Evolutionary conservation across 2,329 filamentous ascomycete species (phyloP).

Genomic region (Scytalidium lignicola): DNA sequence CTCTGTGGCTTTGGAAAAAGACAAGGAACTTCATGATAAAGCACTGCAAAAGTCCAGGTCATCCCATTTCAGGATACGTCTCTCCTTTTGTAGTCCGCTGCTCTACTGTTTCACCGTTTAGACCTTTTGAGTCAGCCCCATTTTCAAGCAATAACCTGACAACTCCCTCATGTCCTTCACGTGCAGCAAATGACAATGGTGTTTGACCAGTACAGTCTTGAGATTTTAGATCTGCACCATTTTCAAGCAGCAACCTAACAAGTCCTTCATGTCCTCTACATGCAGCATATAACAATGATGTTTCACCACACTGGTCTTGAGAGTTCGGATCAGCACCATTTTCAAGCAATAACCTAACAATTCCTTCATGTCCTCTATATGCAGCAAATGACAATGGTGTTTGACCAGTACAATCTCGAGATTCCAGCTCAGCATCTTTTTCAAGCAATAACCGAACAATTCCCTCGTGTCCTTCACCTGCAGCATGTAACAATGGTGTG

Average conservation of each 20-base stretch:
- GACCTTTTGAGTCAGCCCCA: conserved; percentile 17
- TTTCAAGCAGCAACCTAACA: conserved; percentile 1
- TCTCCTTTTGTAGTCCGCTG: no score
- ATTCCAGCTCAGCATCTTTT: conserved; percentile 8
- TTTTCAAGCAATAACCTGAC: conserved; percentile 2
- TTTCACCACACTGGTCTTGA: not conserved
- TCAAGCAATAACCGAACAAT: conserved; percentile 9
- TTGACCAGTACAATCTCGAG: no score
- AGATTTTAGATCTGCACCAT: conserved; percentile 1
- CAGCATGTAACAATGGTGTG: conserved; percentile 5
- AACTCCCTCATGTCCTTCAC: not conserved
- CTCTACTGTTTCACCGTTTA: no score
- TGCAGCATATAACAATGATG: not conserved
- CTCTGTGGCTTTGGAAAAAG: no score
- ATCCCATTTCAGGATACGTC: no score
- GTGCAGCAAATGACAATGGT: not conserved
- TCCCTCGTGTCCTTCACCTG: conserved; percentile 1
- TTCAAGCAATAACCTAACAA: conserved; percentile 1
- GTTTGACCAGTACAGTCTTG: not conserved
- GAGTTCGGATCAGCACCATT: not conserved
- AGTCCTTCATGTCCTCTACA: not conserved
- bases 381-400: not conserved
- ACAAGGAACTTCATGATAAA: no score
- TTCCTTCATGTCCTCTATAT: not conserved
- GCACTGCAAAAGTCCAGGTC: no score